Evolutionary conservation across 2,329 filamentous ascomycete species (phyloP).

Genomic region (Hymenoscyphus scutula): DNA sequence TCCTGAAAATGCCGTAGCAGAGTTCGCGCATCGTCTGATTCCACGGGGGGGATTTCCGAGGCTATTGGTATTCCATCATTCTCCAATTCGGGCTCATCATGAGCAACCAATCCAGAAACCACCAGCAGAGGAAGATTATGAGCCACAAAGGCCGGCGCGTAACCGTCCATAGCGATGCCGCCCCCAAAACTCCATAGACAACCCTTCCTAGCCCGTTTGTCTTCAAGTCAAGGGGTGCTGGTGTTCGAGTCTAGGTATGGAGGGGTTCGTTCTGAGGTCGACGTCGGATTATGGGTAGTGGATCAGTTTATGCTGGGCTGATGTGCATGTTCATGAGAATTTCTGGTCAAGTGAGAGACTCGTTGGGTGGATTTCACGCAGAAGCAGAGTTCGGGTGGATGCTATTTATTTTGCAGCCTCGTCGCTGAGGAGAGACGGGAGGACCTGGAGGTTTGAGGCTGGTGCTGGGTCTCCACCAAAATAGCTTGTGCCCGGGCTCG

Average conservation of each 20-base stretch:
- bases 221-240: neutral
- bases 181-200: constrained; percentile 32
- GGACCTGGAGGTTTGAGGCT: neutral
- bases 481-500: neutral
- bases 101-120: constrained; percentile 68
- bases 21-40: constrained; percentile 61
- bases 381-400: neutral
- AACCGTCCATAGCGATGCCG: constrained; percentile 65
- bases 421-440: neutral
- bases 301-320: neutral
- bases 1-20: constrained; percentile 65
- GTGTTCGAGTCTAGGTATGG: neutral
- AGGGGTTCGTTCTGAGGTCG: neutral
- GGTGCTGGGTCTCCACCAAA: neutral
- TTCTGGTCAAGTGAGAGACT: neutral
- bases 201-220: constrained; percentile 3
- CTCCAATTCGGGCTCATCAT: constrained; percentile 39
- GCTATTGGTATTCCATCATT: constrained; percentile 54
- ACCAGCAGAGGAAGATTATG: constrained; percentile 85
- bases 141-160: constrained; percentile 74
- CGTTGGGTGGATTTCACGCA: neutral
- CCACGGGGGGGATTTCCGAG: constrained; percentile 68
- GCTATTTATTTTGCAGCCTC: neutral
- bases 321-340: neutral
- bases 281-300: neutral